Evolutionary conservation across 305 asterid species (phyloP).

Genomic region (Striga hermonthica): DNA sequence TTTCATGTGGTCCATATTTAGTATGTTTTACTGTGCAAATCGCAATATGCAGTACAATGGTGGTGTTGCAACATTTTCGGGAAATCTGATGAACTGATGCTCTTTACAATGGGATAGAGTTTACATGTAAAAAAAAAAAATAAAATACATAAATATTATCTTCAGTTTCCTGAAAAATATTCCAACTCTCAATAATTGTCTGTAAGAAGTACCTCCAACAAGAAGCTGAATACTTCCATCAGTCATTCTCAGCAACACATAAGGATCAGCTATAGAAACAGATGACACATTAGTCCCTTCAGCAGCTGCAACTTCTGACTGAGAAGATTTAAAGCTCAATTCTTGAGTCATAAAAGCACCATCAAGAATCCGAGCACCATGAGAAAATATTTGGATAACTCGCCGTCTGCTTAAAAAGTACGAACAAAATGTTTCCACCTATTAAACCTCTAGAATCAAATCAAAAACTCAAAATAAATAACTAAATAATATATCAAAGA

Average conservation of each 20-base stretch:
- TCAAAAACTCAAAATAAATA: not conserved
- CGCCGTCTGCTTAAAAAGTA: conserved; percentile 63
- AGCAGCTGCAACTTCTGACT: conserved; percentile 67
- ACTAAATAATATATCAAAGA: conserved; percentile 6
- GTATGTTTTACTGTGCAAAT: not conserved
- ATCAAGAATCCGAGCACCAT: conserved; percentile 95
- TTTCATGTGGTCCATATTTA: too few species aligned
- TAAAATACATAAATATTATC: too few species aligned
- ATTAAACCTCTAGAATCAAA: conserved; percentile 22
- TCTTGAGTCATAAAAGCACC: conserved; percentile 98
- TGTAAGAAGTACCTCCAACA: conserved; percentile 67
- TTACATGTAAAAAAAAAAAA: too few species aligned
- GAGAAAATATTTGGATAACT: conserved; percentile 85
- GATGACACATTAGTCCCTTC: conserved; percentile 63
- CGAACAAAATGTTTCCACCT: conserved; percentile 16
- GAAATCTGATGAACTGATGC: not conserved
- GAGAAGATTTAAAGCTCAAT: conserved; percentile 68
- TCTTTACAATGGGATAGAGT: not conserved
- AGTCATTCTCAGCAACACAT: conserved; percentile 79
- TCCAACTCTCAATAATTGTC: too few species aligned
- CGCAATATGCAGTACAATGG: not conserved
- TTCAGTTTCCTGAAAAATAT: too few species aligned
- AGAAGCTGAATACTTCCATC: conserved; percentile 96
- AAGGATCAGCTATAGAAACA: conserved; percentile 95
- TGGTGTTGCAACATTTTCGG: not conserved